Evolutionary conservation across 495 filamentous ascomycete genomes (phyloP).

Genomic region (Talaromyces trachyspermus): DNA sequence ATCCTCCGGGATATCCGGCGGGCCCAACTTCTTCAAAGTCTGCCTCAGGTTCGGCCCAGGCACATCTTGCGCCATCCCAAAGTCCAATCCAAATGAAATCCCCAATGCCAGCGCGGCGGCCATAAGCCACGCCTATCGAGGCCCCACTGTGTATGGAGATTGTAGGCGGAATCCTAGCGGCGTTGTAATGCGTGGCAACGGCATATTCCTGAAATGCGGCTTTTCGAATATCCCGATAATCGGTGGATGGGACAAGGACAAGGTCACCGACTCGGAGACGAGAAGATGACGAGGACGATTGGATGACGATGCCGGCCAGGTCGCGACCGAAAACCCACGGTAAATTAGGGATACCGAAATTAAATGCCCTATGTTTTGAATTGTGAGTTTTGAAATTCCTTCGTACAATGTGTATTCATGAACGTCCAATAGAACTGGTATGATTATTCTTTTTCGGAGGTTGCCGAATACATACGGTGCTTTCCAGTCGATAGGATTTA

Average conservation of each 20-base stretch:
- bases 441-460: too few relatives aligned
- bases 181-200: conserved; percentile 55
- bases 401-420: too few relatives aligned
- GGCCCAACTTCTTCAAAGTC: conserved; percentile 30
- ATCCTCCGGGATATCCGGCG: conserved; percentile 40
- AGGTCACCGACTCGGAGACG: conserved; percentile 47
- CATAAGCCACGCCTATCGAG: conserved; percentile 57
- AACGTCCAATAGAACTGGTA: too few relatives aligned
- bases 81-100: conserved; percentile 55
- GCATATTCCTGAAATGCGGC: conserved; percentile 64
- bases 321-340: conserved; percentile 64
- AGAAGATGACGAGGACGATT: conserved; percentile 31
- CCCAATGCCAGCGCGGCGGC: conserved; percentile 52
- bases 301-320: conserved; percentile 50
- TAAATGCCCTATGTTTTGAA: conserved; percentile 45
- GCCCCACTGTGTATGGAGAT: conserved; percentile 45
- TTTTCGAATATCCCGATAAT: conserved; percentile 64
- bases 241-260: conserved; percentile 59
- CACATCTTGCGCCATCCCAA: conserved; percentile 24
- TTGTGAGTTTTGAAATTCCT: background rate
- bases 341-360: conserved; percentile 55
- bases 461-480: conserved; percentile 43
- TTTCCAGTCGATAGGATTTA: conserved; percentile 73
- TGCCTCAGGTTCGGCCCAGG: conserved; percentile 47
- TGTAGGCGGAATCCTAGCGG: conserved; percentile 45